Evolutionary conservation across 768 basidiomycete species (phyloP), one percentile per base, ranked within the genome.

Genomic region (Dendrothele bispora): DNA sequence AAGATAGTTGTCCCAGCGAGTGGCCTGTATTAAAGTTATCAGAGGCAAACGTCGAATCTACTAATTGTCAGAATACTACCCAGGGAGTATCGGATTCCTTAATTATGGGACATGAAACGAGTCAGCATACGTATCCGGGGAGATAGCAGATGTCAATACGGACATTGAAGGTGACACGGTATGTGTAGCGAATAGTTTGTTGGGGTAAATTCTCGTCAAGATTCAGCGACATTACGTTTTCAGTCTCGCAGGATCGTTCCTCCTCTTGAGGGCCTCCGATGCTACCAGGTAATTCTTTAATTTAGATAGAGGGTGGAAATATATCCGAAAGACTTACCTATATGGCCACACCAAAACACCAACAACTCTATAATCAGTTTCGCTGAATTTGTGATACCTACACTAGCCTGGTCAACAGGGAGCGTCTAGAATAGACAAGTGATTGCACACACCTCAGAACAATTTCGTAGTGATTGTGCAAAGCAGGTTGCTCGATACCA

Each of bases 1-100:
- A 17, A 98, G 80, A 62, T 98, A 98, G 58, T 87, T 88, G 62
- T 98, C 95, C 95, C 95, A 98, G 42, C 95, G 78, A 3, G 94
- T 91, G 4, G 93, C 95, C 91, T 92, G 68, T 14, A 52, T 17
- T n/a, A 46, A 32, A 46, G 30, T 39, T 29, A 3, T 18, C 24
- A 40, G 39, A 5, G 48, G 35, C 34, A 18, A 26, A 36, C n/a
- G 5, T 15, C 10, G 5, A 41, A 6, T 7, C 22, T 12, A 39
- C 10, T n/a, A 24, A 7, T 20, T 3, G n/a, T n/a, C n/a, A n/a
- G n/a, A n/a, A n/a, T 51, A 64, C 45, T 64, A 84, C 86, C 90
- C 90, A 93, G 43, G 88, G 86, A 10, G 88, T 91, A 51, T 84
- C 81, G 22, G 92, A 95, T 78, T 84, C 77, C 90, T 92, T 52